Percentiles rank a stretch among this genome's conserved stretches.
These are phyloP conservation scores for Neolentinus lepideus DNA, from an alignment of 1,284 basidiomycete species.

Conservation along the genomic window DNA sequence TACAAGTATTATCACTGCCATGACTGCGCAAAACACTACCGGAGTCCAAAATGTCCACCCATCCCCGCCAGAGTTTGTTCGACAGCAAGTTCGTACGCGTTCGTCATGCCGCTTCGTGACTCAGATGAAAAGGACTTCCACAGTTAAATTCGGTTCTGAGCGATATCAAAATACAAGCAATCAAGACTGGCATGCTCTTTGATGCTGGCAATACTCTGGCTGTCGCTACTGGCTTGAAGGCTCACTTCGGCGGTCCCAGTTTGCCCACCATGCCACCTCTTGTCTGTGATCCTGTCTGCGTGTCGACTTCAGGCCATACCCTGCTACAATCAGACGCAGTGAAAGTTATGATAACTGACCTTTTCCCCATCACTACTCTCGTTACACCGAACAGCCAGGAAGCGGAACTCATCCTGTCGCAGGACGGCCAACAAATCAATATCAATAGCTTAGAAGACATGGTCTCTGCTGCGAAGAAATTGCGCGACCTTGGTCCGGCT, in stretches of 20 bases:
- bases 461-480: conserved; percentile 47
- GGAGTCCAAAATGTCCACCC: conserved; percentile 76
- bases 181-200: conserved; percentile 90
- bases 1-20: conserved; percentile 80
- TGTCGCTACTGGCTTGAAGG: conserved; percentile 37
- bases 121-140: background rate
- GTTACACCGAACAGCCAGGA: conserved; percentile 90
- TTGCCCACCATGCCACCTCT: conserved; percentile 37
- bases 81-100: conserved; percentile 47
- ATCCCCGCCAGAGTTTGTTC: conserved; percentile 61
- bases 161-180: conserved; percentile 69
- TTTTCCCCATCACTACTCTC: conserved; percentile 70
- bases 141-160: conserved; percentile 71
- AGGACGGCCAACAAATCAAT: conserved; percentile 15
- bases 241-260: conserved; percentile 22
- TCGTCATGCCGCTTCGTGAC: conserved; percentile 3
- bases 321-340: conserved; percentile 70
- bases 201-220: conserved; percentile 40
- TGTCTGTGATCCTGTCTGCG: conserved; percentile 88
- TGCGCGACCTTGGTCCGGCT: conserved; percentile 43
- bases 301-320: conserved; percentile 86
- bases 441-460: conserved; percentile 57
- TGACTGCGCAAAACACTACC: conserved; percentile 88
- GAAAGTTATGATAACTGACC: conserved; percentile 44
- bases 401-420: conserved; percentile 61